Conservation (phyloP, 2,329 filamentous ascomycete genomes). For the Apiospora hydei region DNA sequence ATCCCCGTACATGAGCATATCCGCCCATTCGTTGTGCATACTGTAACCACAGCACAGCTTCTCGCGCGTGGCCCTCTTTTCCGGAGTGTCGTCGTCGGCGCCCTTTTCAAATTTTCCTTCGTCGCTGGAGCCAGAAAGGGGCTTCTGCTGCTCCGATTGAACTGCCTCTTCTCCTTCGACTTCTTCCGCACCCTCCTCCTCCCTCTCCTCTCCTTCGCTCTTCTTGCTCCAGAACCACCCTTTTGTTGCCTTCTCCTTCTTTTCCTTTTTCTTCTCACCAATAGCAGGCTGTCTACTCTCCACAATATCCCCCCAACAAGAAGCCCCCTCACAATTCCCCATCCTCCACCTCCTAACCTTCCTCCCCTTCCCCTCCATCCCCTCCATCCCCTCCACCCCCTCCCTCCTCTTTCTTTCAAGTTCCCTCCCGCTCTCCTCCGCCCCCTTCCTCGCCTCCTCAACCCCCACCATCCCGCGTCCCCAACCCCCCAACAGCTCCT, state of each 20-base stretch:
- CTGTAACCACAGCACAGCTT: slow-evolving; percentile 4
- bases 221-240: background rate
- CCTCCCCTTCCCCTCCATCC: background rate
- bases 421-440: background rate
- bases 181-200: background rate
- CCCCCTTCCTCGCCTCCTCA: background rate
- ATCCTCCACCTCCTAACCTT: background rate
- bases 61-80: background rate
- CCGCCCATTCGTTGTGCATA: slow-evolving; percentile 16
- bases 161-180: background rate
- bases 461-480: background rate
- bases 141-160: background rate
- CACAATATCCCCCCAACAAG: slow-evolving; percentile 1
- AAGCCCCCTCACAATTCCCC: background rate
- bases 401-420: background rate
- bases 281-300: background rate
- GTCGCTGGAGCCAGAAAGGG: background rate
- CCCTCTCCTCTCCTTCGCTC: background rate
- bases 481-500: background rate
- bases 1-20: background rate
- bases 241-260: background rate
- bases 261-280: background rate
- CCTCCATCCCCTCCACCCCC: too few relatives aligned
- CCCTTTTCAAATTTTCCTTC: background rate
- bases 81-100: background rate